Evolutionary conservation across 2,329 filamentous ascomycete species (phyloP).

Genomic region (Coleophoma crateriformis): DNA sequence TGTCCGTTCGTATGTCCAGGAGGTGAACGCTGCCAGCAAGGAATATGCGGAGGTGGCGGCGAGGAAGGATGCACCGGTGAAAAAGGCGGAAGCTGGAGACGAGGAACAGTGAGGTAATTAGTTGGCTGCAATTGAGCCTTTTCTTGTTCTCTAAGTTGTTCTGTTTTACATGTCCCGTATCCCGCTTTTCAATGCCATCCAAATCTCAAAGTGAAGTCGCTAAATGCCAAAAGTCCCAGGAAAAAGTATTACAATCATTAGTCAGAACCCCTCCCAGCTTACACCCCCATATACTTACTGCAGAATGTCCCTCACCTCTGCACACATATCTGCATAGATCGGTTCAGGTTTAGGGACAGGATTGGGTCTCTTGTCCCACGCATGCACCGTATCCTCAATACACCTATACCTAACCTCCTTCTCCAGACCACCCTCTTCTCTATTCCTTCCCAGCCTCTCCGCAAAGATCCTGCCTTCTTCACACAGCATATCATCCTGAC

Average conservation of each 20-base stretch:
- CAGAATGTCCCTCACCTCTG: not conserved
- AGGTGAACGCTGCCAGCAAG: conserved; percentile 38
- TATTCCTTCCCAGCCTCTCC: not conserved
- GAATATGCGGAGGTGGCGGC: conserved; percentile 30
- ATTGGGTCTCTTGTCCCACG: conserved; percentile 1
- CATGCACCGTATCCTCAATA: not conserved
- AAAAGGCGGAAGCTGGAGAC: conserved; percentile 39
- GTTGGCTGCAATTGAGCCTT: not conserved
- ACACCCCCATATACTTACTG: too few species aligned
- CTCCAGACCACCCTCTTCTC: not conserved
- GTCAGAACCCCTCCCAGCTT: too few species aligned
- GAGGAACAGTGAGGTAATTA: conserved; percentile 22
- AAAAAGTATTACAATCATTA: too few species aligned
- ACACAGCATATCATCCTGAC: not conserved
- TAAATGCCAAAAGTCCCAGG: too few species aligned
- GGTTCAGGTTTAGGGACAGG: not conserved
- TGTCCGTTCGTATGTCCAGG: conserved; percentile 45
- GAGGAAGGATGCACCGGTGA: conserved; percentile 46
- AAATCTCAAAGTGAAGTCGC: too few species aligned
- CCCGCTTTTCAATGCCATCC: too few species aligned
- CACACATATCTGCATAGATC: not conserved
- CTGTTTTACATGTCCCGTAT: too few species aligned
- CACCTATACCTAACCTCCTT: conserved; percentile 2
- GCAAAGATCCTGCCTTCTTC: not conserved
- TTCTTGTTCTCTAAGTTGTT: too few species aligned